These are phyloP conservation scores for Acer negundo DNA, from an alignment of 345 rosid genomes.

Conservation along the genomic window DNA sequence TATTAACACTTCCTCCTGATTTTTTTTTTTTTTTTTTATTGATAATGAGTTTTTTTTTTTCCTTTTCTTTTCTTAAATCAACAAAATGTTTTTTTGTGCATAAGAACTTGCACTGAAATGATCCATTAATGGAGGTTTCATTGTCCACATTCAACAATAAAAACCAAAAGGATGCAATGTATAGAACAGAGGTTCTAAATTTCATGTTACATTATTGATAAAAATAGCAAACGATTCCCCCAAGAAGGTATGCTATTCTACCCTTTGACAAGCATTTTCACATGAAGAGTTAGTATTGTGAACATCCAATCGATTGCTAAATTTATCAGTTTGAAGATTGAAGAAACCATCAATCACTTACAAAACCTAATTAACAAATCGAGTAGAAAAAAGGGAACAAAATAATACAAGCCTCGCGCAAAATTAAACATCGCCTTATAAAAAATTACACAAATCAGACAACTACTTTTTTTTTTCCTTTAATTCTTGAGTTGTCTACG, in stretches of 20 bases:
- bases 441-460: conserved; percentile 26
- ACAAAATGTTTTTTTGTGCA: too few species aligned
- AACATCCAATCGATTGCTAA: not conserved
- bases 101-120: too few species aligned
- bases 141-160: too few species aligned
- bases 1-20: not conserved
- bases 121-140: too few species aligned
- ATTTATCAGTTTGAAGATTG: not conserved
- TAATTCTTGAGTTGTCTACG: conserved; percentile 13
- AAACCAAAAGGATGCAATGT: too few species aligned
- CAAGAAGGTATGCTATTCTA: not conserved
- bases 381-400: not conserved
- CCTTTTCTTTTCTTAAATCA: too few species aligned
- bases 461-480: conserved; percentile 7
- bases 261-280: not conserved
- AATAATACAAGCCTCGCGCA: conserved; percentile 5
- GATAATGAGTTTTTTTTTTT: too few species aligned
- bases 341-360: conserved; percentile 3
- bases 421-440: conserved; percentile 19
- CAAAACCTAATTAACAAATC: not conserved
- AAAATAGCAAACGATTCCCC: not conserved
- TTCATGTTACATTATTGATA: not conserved
- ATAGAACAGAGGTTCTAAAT: not conserved
- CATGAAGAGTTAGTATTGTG: not conserved
- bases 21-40: not conserved